Evolutionary conservation across 441 rosid genomes (phyloP).

Genomic region (Omphalea diandra): DNA sequence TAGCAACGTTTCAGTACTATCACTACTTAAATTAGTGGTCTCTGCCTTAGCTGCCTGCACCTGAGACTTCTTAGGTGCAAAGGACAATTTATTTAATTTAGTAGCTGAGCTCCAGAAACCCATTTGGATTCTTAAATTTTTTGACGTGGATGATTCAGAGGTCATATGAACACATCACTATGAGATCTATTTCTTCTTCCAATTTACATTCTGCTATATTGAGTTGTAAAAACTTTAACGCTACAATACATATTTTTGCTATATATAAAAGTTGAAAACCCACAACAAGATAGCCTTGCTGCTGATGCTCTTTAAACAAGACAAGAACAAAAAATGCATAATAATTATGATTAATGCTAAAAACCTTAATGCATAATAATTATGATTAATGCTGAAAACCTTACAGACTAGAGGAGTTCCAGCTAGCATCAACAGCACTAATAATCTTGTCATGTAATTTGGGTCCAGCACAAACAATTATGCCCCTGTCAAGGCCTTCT

Average conservation of each 20-base stretch:
- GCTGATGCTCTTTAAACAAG: not conserved
- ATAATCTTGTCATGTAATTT: slow-evolving; percentile 53
- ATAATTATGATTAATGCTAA: not conserved
- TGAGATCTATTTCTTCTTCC: too few species aligned
- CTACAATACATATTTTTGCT: not conserved
- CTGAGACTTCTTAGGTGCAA: not conserved
- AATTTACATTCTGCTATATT: too few species aligned
- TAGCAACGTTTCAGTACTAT: not conserved
- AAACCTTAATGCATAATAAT: not conserved
- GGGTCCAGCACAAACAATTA: slow-evolving; percentile 51
- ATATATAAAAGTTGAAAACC: not conserved
- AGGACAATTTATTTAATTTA: not conserved
- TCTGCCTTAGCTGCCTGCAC: too few species aligned
- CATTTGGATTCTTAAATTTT: too few species aligned
- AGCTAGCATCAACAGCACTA: slow-evolving; percentile 65
- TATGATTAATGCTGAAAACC: not conserved
- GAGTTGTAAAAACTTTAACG: not conserved
- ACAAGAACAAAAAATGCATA: not conserved
- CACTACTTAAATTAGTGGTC: too few species aligned
- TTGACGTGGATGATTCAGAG: too few species aligned
- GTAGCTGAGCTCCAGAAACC: too few species aligned
- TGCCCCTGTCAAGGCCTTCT: slow-evolving; percentile 68
- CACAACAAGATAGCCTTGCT: not conserved
- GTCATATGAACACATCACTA: too few species aligned
- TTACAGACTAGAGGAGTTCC: slow-evolving; percentile 64